Evolutionary conservation across 2,329 filamentous ascomycete species (phyloP).

Genomic region (Talaromyces sp.): DNA sequence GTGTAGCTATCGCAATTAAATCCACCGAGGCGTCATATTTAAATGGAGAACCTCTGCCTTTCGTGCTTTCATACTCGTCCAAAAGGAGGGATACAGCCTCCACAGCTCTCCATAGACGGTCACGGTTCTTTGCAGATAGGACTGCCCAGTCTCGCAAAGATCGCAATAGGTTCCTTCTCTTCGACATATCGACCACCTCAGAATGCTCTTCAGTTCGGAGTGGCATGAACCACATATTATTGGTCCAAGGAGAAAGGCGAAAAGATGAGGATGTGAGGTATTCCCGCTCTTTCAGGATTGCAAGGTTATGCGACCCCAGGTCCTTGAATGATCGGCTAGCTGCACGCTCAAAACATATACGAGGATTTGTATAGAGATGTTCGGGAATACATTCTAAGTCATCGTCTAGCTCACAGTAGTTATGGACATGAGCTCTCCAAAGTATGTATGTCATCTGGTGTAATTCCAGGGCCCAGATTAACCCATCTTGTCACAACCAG

Average conservation of each 20-base stretch:
- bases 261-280: background rate
- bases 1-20: too few species aligned
- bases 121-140: background rate
- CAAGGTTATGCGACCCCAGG: background rate
- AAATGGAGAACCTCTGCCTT: background rate
- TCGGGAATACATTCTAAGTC: background rate
- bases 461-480: background rate
- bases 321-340: background rate
- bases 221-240: background rate
- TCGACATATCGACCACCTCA: background rate
- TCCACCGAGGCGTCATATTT: too few species aligned
- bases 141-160: background rate
- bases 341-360: background rate
- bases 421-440: background rate
- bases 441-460: background rate
- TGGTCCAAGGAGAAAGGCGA: background rate
- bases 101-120: background rate
- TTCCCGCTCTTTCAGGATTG: background rate
- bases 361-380: background rate
- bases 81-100: background rate
- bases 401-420: background rate
- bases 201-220: background rate
- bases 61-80: background rate
- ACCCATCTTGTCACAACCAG: conserved; percentile 1
- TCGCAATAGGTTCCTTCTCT: background rate